phyloP scores from a whole-genome alignment of 2,329 filamentous ascomycete genomes.

The Orbilia javanica region DNA sequence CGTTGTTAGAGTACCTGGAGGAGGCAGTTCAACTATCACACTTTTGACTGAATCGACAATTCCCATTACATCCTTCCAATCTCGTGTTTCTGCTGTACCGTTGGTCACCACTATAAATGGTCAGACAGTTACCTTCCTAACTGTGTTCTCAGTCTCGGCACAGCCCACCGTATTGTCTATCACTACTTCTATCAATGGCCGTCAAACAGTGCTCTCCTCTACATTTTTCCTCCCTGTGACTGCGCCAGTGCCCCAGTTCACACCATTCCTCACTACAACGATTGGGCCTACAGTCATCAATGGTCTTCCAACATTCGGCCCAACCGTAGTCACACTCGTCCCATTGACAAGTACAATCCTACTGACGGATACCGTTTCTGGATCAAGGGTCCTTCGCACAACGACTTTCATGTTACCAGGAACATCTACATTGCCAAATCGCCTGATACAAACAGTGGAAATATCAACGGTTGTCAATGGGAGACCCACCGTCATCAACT shows the following conservation, averaged over 20 bases:
- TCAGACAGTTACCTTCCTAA: conserved; percentile 24
- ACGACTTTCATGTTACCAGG: conserved; percentile 46
- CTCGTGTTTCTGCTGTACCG: conserved; percentile 26
- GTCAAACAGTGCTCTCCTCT: conserved; percentile 35
- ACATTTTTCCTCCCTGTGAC: conserved; percentile 44
- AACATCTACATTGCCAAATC: conserved; percentile 43
- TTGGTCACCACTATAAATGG: conserved; percentile 50
- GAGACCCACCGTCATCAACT: conserved; percentile 34
- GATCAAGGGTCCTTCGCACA: conserved; percentile 23
- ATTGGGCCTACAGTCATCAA: conserved; percentile 51
- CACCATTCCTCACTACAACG: conserved; percentile 47
- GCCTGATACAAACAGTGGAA: conserved; percentile 35
- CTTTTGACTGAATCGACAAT: conserved; percentile 36
- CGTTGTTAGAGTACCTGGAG: conserved; percentile 26
- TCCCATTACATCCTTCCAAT: conserved; percentile 42
- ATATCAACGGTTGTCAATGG: conserved; percentile 35
- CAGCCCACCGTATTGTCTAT: conserved; percentile 18
- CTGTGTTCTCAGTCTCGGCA: conserved; percentile 24
- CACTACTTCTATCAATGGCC: conserved; percentile 46
- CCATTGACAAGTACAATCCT: conserved; percentile 37
- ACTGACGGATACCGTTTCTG: conserved; percentile 34
- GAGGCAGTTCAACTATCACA: background rate
- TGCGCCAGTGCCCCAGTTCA: conserved; percentile 34
- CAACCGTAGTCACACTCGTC: conserved; percentile 31
- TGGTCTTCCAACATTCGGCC: conserved; percentile 47